Evolutionary conservation across 768 basidiomycete species (phyloP), one percentile per base, ranked within the genome.

Genomic region (Psilocybe sp.): DNA sequence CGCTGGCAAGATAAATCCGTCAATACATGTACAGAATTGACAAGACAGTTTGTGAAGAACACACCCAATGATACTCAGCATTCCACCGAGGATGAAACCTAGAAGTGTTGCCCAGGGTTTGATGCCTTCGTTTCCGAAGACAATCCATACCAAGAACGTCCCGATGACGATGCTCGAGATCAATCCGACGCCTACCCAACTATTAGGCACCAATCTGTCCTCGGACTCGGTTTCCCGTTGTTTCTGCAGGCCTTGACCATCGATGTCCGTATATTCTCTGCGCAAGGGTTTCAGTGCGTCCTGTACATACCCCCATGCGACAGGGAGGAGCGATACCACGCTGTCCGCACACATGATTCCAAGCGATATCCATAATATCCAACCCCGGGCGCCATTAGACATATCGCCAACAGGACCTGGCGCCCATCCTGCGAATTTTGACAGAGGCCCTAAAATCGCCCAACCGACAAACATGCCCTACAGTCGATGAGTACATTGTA

Each of bases 381-480:
- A 96, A 32, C 92, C 92, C 45, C 95, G 81, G n/a, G 93, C 86
- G 37, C 96, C 96, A 51, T 78, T 77, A 4, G 85, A 77, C 79
- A 93, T 92, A 57, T 92, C 89, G 1, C 85, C 83, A 5, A 96
- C 92, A 8, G 89, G 84, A 4, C 94, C 96, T 40, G 96, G 93
- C 0, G 96, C 95, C 96, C 96, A 98, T 10, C 90, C 92, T 0
- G 72, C 66, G 40, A 78, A 59, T 60, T 92, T 94, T 5, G 93
- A 80, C 6, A 98, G 62, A 5, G 96, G 96, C 0, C 92, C 92
- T n/a, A 98, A 73, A 16, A 98, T 69, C 4, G 82, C 95, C 96
- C 96, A 98, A 8, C 96, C 96, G 9, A 89, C 84, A n/a, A 98
- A 56, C 96, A 97, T 98, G 23, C 96, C 94, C 89, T 92, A 40